Evolutionary conservation across 345 rosid genomes (phyloP).

Genomic region (Linum lewisii): DNA sequence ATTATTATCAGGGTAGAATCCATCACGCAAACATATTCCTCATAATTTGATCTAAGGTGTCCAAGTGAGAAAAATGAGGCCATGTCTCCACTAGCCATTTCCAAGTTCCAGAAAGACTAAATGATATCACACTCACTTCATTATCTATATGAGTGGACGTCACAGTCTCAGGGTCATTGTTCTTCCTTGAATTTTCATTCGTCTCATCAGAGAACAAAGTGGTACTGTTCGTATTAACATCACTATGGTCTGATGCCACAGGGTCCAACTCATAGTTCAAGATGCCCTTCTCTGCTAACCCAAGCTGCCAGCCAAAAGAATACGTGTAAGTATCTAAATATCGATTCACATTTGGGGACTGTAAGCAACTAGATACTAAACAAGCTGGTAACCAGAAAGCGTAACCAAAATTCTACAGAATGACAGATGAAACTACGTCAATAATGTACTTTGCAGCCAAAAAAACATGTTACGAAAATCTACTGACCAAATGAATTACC

Average conservation of each 20-base stretch:
- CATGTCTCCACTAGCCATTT: neutral
- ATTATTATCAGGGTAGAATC: neutral
- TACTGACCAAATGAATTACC: neutral
- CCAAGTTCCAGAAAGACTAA: neutral
- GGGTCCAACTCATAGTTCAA: slow-evolving; percentile 79
- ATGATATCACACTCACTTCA: slow-evolving; percentile 46
- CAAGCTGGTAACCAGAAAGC: neutral
- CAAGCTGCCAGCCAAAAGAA: slow-evolving; percentile 51
- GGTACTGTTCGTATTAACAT: slow-evolving; percentile 84
- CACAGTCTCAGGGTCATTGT: slow-evolving; percentile 48
- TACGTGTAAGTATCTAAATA: neutral
- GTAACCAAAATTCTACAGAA: neutral
- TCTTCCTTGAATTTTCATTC: slow-evolving; percentile 67
- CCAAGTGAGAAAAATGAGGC: neutral
- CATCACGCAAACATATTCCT: too few species aligned
- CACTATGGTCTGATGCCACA: slow-evolving; percentile 84
- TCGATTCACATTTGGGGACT: neutral
- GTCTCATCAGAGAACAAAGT: slow-evolving; percentile 89
- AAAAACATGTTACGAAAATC: neutral
- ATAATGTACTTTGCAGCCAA: neutral
- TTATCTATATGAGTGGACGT: slow-evolving; percentile 49
- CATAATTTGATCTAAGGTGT: neutral
- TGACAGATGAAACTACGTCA: neutral
- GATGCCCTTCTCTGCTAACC: slow-evolving; percentile 85
- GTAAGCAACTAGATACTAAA: neutral